These are phyloP conservation scores for Erythrobasidium yunnanense DNA, from an alignment of 768 basidiomycete species.

Conservation along the genomic window DNA sequence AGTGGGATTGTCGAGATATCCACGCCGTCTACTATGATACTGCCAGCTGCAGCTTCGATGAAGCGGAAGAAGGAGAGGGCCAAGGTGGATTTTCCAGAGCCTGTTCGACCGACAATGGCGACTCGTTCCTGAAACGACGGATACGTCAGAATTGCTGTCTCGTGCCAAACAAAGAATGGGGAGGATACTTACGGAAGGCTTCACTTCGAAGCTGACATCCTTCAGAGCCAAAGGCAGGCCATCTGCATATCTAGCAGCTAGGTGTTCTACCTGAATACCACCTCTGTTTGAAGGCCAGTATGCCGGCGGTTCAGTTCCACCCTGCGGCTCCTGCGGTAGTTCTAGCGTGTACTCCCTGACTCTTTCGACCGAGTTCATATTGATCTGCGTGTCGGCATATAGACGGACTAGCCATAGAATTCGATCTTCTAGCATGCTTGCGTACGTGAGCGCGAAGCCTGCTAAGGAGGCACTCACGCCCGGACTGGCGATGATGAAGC, in stretches of 20 bases:
- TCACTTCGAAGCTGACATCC: slow-evolving; percentile 38
- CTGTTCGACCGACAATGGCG: slow-evolving; percentile 25
- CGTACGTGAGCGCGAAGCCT: slow-evolving; percentile 39
- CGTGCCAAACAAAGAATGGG: no score
- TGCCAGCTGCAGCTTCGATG: slow-evolving; percentile 42
- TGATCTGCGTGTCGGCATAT: slow-evolving; percentile 39
- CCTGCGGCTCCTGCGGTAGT: slow-evolving; percentile 32
- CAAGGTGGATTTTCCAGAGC: slow-evolving; percentile 39
- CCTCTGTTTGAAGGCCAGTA: slow-evolving; percentile 43
- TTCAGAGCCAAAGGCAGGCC: slow-evolving; percentile 43
- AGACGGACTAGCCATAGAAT: slow-evolving; percentile 45
- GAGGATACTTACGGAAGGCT: slow-evolving; percentile 40
- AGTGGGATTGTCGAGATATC: slow-evolving; percentile 43
- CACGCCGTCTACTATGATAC: slow-evolving; percentile 42
- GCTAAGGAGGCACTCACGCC: slow-evolving; percentile 42
- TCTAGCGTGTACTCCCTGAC: slow-evolving; percentile 39
- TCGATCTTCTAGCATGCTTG: slow-evolving; percentile 39
- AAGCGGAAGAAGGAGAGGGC: slow-evolving; percentile 46
- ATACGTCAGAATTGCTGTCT: no score
- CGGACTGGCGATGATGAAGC: slow-evolving; percentile 41
- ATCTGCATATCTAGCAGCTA: slow-evolving; percentile 39
- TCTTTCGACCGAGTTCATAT: slow-evolving; percentile 46
- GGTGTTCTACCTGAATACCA: slow-evolving; percentile 41
- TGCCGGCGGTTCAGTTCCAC: slow-evolving; percentile 42
- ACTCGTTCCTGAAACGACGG: slow-evolving; percentile 13